Conservation (phyloP, 2,329 filamentous ascomycete genomes). For the Fusarium goolgardi region DNA sequence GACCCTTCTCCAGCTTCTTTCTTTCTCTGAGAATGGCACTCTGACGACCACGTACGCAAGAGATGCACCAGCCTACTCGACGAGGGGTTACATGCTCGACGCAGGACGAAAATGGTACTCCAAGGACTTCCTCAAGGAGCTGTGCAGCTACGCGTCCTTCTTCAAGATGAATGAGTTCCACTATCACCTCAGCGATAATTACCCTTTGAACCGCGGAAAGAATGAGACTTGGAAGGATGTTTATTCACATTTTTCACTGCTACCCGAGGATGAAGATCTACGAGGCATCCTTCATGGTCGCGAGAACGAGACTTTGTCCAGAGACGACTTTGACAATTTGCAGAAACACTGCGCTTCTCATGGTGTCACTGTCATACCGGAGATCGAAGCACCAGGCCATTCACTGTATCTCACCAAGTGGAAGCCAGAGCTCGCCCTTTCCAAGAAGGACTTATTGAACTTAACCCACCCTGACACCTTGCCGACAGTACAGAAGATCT, state of each 20-base stretch:
- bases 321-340: not conserved
- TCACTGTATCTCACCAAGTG: conserved; percentile 27
- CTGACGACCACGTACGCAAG: not conserved
- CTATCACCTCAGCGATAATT: conserved; percentile 27
- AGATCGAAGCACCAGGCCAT: conserved; percentile 13
- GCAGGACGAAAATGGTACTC: conserved; percentile 31
- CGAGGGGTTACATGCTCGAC: conserved; percentile 25
- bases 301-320: conserved; percentile 19
- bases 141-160: conserved; percentile 28
- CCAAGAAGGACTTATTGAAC: conserved; percentile 18
- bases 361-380: conserved; percentile 7
- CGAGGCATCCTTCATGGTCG: conserved; percentile 18
- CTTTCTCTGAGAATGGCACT: conserved; percentile 5
- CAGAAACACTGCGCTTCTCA: conserved; percentile 21
- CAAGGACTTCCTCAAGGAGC: conserved; percentile 18
- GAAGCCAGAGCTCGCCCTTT: conserved; percentile 16
- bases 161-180: conserved; percentile 36
- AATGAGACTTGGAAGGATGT: conserved; percentile 26
- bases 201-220: conserved; percentile 26
- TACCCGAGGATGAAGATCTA: conserved; percentile 4
- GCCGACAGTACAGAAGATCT: conserved; percentile 17
- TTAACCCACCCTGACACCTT: conserved; percentile 7
- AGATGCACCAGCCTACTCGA: conserved; percentile 21
- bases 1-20: conserved; percentile 22
- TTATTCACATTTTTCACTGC: conserved; percentile 20